Base-by-base conservation (phyloP, 106 monocot genomes). In the Amphibolis antarctica region DNA sequence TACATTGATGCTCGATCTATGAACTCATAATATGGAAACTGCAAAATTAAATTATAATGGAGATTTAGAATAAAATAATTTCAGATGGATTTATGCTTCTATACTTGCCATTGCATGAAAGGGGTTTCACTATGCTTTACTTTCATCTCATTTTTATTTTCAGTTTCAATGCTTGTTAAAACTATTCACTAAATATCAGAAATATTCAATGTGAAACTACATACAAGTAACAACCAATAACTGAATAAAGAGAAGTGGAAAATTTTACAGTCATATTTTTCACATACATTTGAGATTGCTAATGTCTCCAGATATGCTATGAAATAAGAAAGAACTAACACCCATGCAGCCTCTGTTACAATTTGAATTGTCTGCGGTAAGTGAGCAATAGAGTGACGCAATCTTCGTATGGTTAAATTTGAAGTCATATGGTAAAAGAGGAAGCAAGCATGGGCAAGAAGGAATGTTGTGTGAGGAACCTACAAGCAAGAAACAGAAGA, bases 21-120 rank as follows among this genome's bases (percentile, higher is more conserved):
- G 46, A 96, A 96, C 30, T 89, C 80, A 73, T 96, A 96, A 66
- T 96, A 96, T 13, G 96, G 90, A 75, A 96, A 96, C 96, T 96
- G 89, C 86, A 84, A 28, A 0, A 21, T 10, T 18, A 21, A 21
- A 62, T 21, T 28, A 36, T 36, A 36, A 4, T 36, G 7, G 36
- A 36, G 7, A 36, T 36, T 36, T 36, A 36, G 36, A 36, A 2
- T 36, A 36, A n/a, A n/a, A 36, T 36, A 36, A 36, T 36, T 36
- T 36, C 36, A 36, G 7, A 4, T 36, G 36, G 7, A 36, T 36
- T 36, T 36, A 36, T 36, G 36, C 36, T 36, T 36, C 7, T n/a
- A n/a, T n/a, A n/a, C n/a, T n/a, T n/a, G n/a, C n/a, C n/a, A n/a
- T n/a, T n/a, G n/a, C n/a, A n/a, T n/a, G n/a, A n/a, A n/a, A n/a